Evolutionary conservation across 176 grass and related monocot species (phyloP).

Genomic region (Oryza rufipogon): DNA sequence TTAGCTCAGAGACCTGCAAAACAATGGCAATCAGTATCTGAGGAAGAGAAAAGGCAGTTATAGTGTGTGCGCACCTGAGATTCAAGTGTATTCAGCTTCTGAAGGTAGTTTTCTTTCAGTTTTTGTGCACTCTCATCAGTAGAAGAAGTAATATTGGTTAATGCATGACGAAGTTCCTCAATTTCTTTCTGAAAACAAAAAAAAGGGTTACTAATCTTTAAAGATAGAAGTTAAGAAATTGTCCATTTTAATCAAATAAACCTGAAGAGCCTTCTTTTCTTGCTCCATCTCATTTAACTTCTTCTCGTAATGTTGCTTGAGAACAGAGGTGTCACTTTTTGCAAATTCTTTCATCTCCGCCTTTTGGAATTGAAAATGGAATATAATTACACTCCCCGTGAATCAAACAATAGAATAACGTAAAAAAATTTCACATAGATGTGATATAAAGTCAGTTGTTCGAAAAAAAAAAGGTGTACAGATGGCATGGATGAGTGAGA

Average conservation of each 20-base stretch:
- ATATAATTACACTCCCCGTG: slow-evolving; percentile 34
- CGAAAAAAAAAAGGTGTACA: background rate
- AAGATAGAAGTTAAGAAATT: background rate
- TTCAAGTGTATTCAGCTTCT: slow-evolving; percentile 86
- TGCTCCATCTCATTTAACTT: slow-evolving; percentile 86
- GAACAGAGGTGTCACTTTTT: slow-evolving; percentile 68
- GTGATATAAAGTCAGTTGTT: background rate
- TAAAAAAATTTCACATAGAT: background rate
- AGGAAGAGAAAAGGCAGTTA: slow-evolving; percentile 19
- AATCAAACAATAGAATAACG: slow-evolving; percentile 16
- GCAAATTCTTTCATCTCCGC: slow-evolving; percentile 98
- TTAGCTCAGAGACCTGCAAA: slow-evolving; percentile 79
- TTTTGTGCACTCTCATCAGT: slow-evolving; percentile 74
- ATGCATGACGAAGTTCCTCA: slow-evolving; percentile 70
- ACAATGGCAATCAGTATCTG: slow-evolving; percentile 15
- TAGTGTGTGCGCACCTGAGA: slow-evolving; percentile 65
- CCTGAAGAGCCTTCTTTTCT: slow-evolving; percentile 84
- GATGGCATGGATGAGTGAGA: background rate
- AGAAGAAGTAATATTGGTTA: slow-evolving; percentile 63
- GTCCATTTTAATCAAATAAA: slow-evolving; percentile 38
- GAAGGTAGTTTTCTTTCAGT: slow-evolving; percentile 84
- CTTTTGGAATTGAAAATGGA: slow-evolving; percentile 48
- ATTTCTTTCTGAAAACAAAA: slow-evolving; percentile 90
- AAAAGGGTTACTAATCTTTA: slow-evolving; percentile 29
- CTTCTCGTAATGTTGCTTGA: slow-evolving; percentile 93